Base-by-base conservation (phyloP, 2,329 filamentous ascomycete genomes). In the Colletotrichum sojae region DNA sequence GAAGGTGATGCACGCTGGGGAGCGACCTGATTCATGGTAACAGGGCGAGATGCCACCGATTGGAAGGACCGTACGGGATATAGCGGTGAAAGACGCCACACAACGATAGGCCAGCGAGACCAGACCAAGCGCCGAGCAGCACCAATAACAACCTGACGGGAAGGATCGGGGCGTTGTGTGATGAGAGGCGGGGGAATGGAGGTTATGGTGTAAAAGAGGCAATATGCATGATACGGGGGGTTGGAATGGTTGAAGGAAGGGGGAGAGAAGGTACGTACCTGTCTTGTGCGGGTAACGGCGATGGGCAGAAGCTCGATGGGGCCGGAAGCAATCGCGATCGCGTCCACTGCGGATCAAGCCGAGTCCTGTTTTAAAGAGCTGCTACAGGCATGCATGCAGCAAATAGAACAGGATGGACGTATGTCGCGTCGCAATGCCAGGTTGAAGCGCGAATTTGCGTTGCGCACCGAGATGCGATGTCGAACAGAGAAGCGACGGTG, bases 331-430 rank as follows among this genome's bases (percentile, higher is more conserved):
- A 69, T 67, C 67, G 63, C 56, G 67, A 69, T 61, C 62, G 62
- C 53, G 62, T 69, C 67, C 67, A 69, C 62, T 69, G 63, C 56
- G 67, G 67, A 69, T 69, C 63, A 69, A 54, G 62, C 56, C 63
- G 62, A 67, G 67, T 69, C 62, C 61, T 69, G 36, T 43, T 67
- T 27, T 52, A 48, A 56, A 62, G 55, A 60, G 20, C 43, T 45
- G 63, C 62, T 43, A 66, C 62, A 67, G 60, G 43, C 67, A 67
- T 69, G 62, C 67, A 69, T 61, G 43, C 62, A 61, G 45, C 52
- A 45, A 60, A 51, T 4, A 67, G 56, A 36, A 36, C 31, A 36
- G 9, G 31, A 36, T 36, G 31, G 31, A 61, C 55, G 13, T 25
- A 67, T 27, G 18, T 56, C 51, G 16, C n/a, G 25, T 27, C 56